Evolutionary conservation across 768 basidiomycete species (phyloP), one percentile per base, ranked within the genome.

Genomic region (Lyophyllum decastes): DNA sequence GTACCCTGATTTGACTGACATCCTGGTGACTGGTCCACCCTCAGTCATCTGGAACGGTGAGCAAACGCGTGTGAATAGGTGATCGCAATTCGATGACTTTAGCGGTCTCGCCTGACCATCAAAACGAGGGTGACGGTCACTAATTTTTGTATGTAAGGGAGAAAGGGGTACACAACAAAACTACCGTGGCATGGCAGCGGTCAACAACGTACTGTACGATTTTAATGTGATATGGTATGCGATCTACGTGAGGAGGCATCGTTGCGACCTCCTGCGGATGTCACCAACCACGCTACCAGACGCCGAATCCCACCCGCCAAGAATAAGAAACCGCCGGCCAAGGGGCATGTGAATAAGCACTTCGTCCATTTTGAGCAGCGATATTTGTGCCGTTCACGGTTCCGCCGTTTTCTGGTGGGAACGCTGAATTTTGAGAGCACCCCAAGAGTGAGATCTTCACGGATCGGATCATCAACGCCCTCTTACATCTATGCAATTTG

Each of bases 391-490:
- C 14, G 9, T 10, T 38, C 10, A 41, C 16, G 17, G 9, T 4
- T 45, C 44, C 24, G 44, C 44, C 44, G 10, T n/a, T 45, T n/a
- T 45, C 44, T 45, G 22, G 44, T 45, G 44, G 14, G 44, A 45
- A 24, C 10, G n/a, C 7, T n/a, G 17, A n/a, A n/a, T n/a, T n/a
- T 43, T 7, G 21, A 43, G 4, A 22, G 17, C 41, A 22, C 17
- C 19, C 14, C 2, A 33, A 16, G 19, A 19, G 27, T 49, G 30
- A 49, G 27, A 49, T 21, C 48, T 30, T 3, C 48, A 47, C 59
- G 59, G 59, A 38, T 52, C 59, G 59, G 59, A 60, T 53, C 59
- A 57, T 57, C 38, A 35, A 3, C 34, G 49, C 33, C 44, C 44
- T 22, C 24, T 45, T 38, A 38, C 35, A 38, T 12, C 35, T 16